Base-by-base conservation (phyloP, 495 filamentous ascomycete species). In the Chaetomium cochliodes region DNA sequence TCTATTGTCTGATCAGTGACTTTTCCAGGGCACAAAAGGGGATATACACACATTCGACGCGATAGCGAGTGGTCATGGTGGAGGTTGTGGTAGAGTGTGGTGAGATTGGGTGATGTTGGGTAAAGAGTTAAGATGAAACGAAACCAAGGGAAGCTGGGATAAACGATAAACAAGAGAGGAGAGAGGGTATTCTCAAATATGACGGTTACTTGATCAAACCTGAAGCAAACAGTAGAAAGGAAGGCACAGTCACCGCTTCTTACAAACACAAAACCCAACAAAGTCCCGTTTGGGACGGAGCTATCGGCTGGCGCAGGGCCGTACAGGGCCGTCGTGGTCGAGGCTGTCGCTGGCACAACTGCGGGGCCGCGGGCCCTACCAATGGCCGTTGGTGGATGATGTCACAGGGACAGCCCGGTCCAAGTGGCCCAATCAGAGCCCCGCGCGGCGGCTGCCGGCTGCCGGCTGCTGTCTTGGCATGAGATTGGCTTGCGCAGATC, bases 61-160 rank as follows among this genome's bases (percentile, higher is more conserved):
- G 85, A 74, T 97, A 97, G 60, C 92, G 84, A 20, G 91, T 91
- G 16, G 92, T 97, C 92, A 97, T 96, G 56, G 26, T 70, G 57
- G 5, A 7, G 33, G 11, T 12, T 37, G 33, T 37, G 39, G 39
- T 15, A 28, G 39, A n/a, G 51, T 50, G 55, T n/a, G 44, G 13
- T 47, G 20, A 20, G 18, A 23, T 26, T 39, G 41, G 53, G 33
- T 6, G 13, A 37, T 7, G 9, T 11, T 16, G 23, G 60, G 39
- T 16, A 18, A 39, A 49, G 41, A 26, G 37, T 52, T 30, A 8
- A 20, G 44, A 22, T 2, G n/a, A 22, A 47, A 44, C 7, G n/a
- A 22, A 47, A 44, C 13, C 41, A 37, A 37, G 5, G 3, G 28
- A 30, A 30, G 28, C 28, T 30, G 28, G 28, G n/a, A n/a, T n/a